These are phyloP conservation scores for Sporothrix pseudoabietina DNA, from an alignment of 2,329 filamentous ascomycete species.

Conservation along the genomic window DNA sequence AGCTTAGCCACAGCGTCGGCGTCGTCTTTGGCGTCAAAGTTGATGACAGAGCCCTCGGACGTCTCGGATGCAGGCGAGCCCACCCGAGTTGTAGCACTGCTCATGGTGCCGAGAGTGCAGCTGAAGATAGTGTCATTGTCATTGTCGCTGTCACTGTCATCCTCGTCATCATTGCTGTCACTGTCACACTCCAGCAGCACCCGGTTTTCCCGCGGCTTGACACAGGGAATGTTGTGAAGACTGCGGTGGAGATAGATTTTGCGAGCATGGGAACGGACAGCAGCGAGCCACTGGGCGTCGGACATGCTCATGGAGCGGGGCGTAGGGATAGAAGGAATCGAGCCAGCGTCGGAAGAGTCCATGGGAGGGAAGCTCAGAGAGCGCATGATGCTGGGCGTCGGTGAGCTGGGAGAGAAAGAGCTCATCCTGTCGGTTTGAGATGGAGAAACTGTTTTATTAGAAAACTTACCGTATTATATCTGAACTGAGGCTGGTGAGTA, in stretches of 20 bases:
- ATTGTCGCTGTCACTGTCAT: not conserved
- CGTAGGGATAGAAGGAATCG: not conserved
- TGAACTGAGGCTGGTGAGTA: not conserved
- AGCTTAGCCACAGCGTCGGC: not conserved
- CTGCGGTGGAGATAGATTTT: not conserved
- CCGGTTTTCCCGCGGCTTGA: not conserved
- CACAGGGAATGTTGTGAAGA: not conserved
- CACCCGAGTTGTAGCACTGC: not conserved
- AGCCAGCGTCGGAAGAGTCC: not conserved
- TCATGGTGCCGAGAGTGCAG: not conserved
- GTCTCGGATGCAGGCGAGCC: not conserved
- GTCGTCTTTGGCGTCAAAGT: not conserved
- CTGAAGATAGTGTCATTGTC: not conserved
- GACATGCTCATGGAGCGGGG: constrained; percentile 2
- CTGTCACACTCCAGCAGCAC: not conserved
- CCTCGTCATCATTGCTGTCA: not conserved
- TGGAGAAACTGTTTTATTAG: not conserved
- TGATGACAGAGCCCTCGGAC: not conserved
- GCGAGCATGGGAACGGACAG: not conserved
- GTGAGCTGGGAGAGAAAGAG: not conserved
- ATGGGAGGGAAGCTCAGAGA: not conserved
- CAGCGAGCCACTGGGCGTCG: not conserved
- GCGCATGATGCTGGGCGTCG: not conserved
- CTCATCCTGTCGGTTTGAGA: not conserved
- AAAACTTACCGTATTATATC: not conserved